phyloP scores from a whole-genome alignment of 768 basidiomycete species.

The Boletellus ananiceps region DNA sequence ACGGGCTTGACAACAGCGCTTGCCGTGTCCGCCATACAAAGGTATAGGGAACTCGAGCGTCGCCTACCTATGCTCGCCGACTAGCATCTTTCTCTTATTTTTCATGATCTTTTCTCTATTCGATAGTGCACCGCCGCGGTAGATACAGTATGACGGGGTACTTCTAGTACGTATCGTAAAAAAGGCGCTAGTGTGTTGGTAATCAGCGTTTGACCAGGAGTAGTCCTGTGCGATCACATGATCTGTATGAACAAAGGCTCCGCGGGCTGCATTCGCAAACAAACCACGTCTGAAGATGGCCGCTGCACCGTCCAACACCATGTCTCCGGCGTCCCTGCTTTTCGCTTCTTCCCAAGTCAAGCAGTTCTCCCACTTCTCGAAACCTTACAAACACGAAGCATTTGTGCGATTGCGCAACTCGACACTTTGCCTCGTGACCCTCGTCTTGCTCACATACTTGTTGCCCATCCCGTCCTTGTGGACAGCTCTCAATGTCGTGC shows the following conservation, averaged over 20 bases:
- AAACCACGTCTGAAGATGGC: neutral
- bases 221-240: neutral
- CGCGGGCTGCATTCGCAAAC: no score
- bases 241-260: neutral
- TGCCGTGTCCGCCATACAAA: constrained; percentile 13
- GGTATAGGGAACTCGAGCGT: constrained; percentile 11
- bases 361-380: constrained; percentile 23
- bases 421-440: constrained; percentile 28
- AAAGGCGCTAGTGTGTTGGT: no score
- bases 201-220: no score
- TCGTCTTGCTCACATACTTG: constrained; percentile 35
- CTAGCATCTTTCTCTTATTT: no score
- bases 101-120: no score
- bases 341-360: constrained; percentile 22
- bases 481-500: constrained; percentile 32
- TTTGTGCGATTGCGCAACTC: constrained; percentile 38
- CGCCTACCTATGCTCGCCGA: neutral
- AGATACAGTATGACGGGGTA: no score
- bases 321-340: constrained; percentile 23
- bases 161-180: no score
- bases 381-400: constrained; percentile 36
- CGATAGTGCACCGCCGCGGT: no score
- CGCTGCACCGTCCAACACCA: constrained; percentile 2
- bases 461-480: constrained; percentile 37
- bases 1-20: constrained; percentile 19